These are phyloP conservation scores for Aspergillus hiratsukae DNA, from an alignment of 2,329 filamentous ascomycete species.

Conservation along the genomic window DNA sequence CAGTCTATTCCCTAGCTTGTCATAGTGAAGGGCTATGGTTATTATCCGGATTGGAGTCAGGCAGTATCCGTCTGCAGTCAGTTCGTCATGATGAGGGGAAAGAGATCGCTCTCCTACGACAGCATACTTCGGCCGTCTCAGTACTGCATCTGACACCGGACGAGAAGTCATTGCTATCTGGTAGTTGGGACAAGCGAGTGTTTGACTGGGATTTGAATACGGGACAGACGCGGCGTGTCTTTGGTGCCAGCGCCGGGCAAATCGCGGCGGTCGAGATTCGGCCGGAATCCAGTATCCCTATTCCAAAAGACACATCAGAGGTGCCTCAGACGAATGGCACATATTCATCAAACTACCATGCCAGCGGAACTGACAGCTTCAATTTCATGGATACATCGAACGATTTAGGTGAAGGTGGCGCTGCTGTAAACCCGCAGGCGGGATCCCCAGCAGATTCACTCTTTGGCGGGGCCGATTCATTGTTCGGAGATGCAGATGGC, in stretches of 20 bases:
- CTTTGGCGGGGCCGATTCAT: constrained; percentile 78
- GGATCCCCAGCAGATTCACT: constrained; percentile 71
- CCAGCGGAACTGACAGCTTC: constrained; percentile 54
- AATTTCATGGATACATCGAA: constrained; percentile 39
- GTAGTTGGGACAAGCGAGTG: constrained; percentile 93
- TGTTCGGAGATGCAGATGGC: constrained; percentile 79
- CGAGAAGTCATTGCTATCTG: constrained; percentile 81
- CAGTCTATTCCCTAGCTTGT: constrained; percentile 89
- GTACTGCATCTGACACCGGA: constrained; percentile 77
- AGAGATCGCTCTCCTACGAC: constrained; percentile 72
- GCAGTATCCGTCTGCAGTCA: constrained; percentile 87
- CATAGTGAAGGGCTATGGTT: constrained; percentile 90
- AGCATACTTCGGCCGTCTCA: constrained; percentile 88
- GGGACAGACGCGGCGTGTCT: constrained; percentile 69
- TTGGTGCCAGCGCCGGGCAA: constrained; percentile 73
- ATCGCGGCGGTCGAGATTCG: constrained; percentile 84
- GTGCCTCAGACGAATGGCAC: constrained; percentile 55
- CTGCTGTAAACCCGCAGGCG: constrained; percentile 54
- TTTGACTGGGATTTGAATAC: constrained; percentile 94
- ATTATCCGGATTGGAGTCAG: constrained; percentile 82
- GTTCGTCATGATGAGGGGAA: constrained; percentile 93
- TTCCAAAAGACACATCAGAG: constrained; percentile 68
- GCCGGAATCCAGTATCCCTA: constrained; percentile 67
- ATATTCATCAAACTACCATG: constrained; percentile 69
- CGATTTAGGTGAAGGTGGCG: constrained; percentile 32